phyloP scores from a whole-genome alignment of 768 basidiomycete species.

The Coprinopsis sp. region DNA sequence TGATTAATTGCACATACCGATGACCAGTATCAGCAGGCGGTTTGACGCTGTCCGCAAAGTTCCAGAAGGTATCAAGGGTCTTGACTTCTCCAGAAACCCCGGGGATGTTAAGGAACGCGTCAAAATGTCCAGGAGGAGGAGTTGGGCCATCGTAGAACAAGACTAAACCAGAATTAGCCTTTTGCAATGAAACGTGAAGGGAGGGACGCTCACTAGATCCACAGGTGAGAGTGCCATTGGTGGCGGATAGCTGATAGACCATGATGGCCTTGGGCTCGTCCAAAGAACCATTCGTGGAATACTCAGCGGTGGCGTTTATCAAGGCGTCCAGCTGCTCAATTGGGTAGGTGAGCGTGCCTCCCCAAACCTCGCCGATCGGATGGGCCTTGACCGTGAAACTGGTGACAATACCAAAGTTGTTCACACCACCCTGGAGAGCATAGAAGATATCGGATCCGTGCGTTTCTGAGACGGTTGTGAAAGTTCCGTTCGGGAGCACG shows the following conservation, averaged over 20 bases:
- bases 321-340: conserved; percentile 20
- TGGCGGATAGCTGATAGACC: conserved; percentile 48
- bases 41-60: conserved; percentile 21
- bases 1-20: no score
- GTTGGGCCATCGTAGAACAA: conserved; percentile 59
- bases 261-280: conserved; percentile 46
- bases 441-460: no score
- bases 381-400: no score
- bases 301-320: conserved; percentile 35
- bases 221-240: conserved; percentile 32
- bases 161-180: conserved; percentile 13
- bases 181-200: neutral
- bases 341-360: conserved; percentile 40
- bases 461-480: no score
- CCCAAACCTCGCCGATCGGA: conserved; percentile 27
- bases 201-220: conserved; percentile 5
- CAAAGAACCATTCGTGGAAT: conserved; percentile 34
- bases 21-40: conserved; percentile 25
- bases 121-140: no score
- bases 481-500: no score
- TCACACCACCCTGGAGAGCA: no score
- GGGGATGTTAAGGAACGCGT: conserved; percentile 45
- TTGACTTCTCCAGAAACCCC: neutral
- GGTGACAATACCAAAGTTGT: neutral
- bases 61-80: neutral